Conservation (phyloP, 179 eudicot species). For the Spergularia azorica region DNA sequence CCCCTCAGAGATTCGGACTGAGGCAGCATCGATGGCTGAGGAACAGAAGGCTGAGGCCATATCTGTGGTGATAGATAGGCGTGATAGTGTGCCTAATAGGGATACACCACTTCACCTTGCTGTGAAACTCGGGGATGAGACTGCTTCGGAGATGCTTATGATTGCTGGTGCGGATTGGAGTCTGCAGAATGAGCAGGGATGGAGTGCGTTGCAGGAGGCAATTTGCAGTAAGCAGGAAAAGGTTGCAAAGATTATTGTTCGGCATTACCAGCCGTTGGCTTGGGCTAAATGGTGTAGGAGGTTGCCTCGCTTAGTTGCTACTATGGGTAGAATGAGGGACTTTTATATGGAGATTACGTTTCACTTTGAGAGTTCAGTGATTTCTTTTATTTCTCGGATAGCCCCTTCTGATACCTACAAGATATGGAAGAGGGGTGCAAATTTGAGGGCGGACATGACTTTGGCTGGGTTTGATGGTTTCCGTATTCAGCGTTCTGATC, state of each 20-base stretch:
- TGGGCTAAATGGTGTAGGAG: slow-evolving; percentile 99
- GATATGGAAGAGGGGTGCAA: slow-evolving; percentile 95
- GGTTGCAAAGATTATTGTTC: slow-evolving; percentile 74
- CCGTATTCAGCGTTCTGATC: slow-evolving; percentile 84
- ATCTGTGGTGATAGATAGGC: slow-evolving; percentile 66
- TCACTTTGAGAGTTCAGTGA: slow-evolving; percentile 92
- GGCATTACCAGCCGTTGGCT: slow-evolving; percentile 86
- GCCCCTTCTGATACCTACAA: slow-evolving; percentile 94
- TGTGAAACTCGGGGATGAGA: slow-evolving; percentile 72
- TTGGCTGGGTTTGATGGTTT: slow-evolving; percentile 97
- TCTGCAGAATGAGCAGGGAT: slow-evolving; percentile 92
- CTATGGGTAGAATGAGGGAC: slow-evolving; percentile 86
- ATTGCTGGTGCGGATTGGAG: slow-evolving; percentile 95
- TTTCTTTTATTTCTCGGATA: slow-evolving; percentile 84
- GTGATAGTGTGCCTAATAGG: slow-evolving; percentile 74
- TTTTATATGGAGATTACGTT: slow-evolving; percentile 96
- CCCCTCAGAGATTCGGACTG: slow-evolving; percentile 64
- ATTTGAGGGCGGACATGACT: slow-evolving; percentile 96
- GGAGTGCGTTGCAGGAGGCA: slow-evolving; percentile 97
- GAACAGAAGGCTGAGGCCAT: slow-evolving; percentile 85
- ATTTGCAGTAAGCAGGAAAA: slow-evolving; percentile 72
- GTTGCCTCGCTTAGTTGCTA: slow-evolving; percentile 75
- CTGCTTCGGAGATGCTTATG: slow-evolving; percentile 77
- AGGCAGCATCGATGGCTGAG: slow-evolving; percentile 69
- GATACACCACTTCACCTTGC: slow-evolving; percentile 95